Evolutionary conservation across 2,329 filamentous ascomycete species (phyloP).

Genomic region (Apiospora sp.): DNA sequence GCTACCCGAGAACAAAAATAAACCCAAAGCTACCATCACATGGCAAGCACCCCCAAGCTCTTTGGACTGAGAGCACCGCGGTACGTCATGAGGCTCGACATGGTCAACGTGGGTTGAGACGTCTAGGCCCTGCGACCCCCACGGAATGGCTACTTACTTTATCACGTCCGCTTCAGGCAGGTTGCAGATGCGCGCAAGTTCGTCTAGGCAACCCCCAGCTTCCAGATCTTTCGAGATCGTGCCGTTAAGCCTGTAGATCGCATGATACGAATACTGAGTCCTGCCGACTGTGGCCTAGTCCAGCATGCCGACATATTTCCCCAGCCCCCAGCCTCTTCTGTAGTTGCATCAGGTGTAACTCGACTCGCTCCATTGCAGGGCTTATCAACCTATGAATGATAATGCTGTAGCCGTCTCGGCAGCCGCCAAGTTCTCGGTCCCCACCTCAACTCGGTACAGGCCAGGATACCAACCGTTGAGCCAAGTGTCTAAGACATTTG

Average conservation of each 20-base stretch:
- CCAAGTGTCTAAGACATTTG: background rate
- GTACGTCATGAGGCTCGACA: conserved; percentile 15
- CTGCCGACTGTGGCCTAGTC: background rate
- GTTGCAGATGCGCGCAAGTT: conserved; percentile 37
- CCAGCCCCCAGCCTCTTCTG: background rate
- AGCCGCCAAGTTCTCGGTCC: background rate
- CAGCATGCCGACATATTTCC: background rate
- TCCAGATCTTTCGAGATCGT: conserved; percentile 29
- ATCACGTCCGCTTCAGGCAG: conserved; percentile 40
- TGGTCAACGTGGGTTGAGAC: background rate
- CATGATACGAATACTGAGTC: background rate
- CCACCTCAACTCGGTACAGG: background rate
- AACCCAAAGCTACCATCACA: background rate
- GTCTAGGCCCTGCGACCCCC: conserved; percentile 31
- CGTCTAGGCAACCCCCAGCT: conserved; percentile 28
- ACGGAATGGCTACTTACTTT: conserved; percentile 32
- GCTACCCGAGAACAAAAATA: no score
- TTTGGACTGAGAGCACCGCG: background rate
- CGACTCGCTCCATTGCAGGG: background rate
- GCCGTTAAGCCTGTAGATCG: background rate
- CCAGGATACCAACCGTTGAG: conserved; percentile 1
- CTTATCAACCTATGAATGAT: background rate
- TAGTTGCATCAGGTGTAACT: background rate
- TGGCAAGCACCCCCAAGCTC: background rate
- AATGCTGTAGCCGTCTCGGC: background rate